Base-by-base conservation (phyloP, 2,329 filamentous ascomycete species). In the Clonostachys solani region DNA sequence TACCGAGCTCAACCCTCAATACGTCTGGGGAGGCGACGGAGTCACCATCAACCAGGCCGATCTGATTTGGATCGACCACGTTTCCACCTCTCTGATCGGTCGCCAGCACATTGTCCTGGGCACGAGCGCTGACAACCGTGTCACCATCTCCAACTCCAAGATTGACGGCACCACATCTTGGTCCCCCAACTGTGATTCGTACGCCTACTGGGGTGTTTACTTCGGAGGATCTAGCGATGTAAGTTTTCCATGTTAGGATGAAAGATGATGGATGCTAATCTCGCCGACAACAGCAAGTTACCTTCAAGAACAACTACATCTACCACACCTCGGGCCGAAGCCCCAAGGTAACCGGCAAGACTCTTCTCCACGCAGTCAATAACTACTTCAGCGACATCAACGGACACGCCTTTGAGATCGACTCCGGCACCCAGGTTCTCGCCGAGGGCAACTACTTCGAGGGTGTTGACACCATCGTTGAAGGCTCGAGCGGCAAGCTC, bases 241-340 rank as follows among this genome's bases (percentile, higher is more conserved):
- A 29, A 29, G 23, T 29, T 10, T 10, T 10, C 23, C 1, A 29
- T 29, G 23, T 2, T 4, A 29, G 23, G 23, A 29, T 29, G 23
- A 29, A 10, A 29, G n/a, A 1, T 56, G n/a, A 40, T 46, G 8
- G 34, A 29, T 23, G 40, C 34, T 33, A 40, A 18, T 12, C 23
- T 29, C 23, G 23, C 23, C 23, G 69, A 48, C 70, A 63, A 59
- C 81, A 84, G 58, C 56, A 29, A 50, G 68, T 83, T 56, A 83
- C 80, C 51, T 57, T 83, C 58, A 78, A 80, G 67, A 69, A 71
- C 54, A 83, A 83, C 71, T 82, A 81, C 67, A 68, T 83, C 57
- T 75, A 81, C 70, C 69, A 80, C 62, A 75, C 74, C 44, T 74
- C 70, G 12, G 80, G 80, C 47, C 77, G 80, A 45, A 66, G 68